Conservation (phyloP, 208 protist species). For the Endotrypanum monterogeii region DNA sequence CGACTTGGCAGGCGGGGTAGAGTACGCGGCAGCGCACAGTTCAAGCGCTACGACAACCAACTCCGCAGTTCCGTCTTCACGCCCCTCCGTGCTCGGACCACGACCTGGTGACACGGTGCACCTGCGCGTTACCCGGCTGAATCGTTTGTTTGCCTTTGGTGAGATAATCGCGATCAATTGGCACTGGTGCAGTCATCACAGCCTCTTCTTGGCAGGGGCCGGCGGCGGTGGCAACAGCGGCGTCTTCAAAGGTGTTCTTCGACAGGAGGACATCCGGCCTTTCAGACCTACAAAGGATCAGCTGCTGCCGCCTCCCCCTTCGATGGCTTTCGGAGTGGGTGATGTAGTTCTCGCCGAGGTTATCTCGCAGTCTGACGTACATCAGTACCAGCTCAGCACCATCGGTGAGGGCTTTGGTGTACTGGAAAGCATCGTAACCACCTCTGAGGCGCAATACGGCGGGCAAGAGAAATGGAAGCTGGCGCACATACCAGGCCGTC, state of each 20-base stretch:
- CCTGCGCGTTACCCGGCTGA: conserved; percentile 61
- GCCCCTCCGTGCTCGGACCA: conserved; percentile 46
- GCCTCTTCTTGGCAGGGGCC: background rate
- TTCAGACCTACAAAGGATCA: conserved; percentile 60
- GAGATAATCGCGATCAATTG: conserved; percentile 79
- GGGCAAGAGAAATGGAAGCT: conserved; percentile 30
- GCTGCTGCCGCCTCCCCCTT: conserved; percentile 51
- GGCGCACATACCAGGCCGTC: conserved; percentile 50
- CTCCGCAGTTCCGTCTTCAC: background rate
- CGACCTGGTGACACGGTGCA: conserved; percentile 61
- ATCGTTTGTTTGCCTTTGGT: conserved; percentile 53
- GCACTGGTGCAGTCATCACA: conserved; percentile 57
- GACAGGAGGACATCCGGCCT: conserved; percentile 74
- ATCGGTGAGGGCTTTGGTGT: conserved; percentile 56
- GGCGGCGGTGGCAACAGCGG: conserved; percentile 11
- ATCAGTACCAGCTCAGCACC: conserved; percentile 81
- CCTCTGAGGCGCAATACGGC: conserved; percentile 11
- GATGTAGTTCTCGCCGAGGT: conserved; percentile 79
- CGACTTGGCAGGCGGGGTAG: background rate
- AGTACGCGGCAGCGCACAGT: background rate
- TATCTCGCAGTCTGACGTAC: conserved; percentile 77
- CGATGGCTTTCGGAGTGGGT: conserved; percentile 52
- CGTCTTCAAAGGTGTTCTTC: conserved; percentile 66
- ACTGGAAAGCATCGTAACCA: conserved; percentile 39
- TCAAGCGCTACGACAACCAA: background rate